Base-by-base conservation (phyloP, 352 stramenopile genomes). In the Globisporangium alternatum region DNA sequence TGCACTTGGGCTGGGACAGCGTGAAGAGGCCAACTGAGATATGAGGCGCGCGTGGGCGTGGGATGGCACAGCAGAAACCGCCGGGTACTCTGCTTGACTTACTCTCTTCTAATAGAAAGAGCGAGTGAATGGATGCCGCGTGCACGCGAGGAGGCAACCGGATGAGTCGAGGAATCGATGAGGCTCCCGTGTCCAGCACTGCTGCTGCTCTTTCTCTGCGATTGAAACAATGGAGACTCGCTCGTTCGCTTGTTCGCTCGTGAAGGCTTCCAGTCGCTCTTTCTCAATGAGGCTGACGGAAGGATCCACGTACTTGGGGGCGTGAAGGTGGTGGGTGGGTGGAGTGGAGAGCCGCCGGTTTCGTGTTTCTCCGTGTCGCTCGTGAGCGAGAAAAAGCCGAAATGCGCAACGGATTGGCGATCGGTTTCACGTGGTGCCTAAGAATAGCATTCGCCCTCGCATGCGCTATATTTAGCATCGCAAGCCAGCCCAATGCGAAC, bases 351-450 rank as follows among this genome's bases (percentile, higher is more conserved):
- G 30, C 31, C 31, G 31, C 19, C 51, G 30, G 52, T 58, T 58
- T 58, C 52, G 19, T 4, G 19, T 25, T 22, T 6, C 12, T 25
- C 8, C 49, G 19, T 22, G 13, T 39, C 28, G 31, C 31, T n/a
- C 19, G 13, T 30, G 52, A 28, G 25, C 25, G 31, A 13, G n/a
- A 25, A 58, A 58, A 58, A 45, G 52, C 31, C 21, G 31, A 43
- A 58, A 35, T 58, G 52, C n/a, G 52, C 52, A 58, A 58, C 52
- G 35, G 52, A 45, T 41, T 31, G 52, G 4, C 7, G 30, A 5
- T 8, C 52, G 52, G 19, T 33, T 45, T 55, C 22, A 55, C 5
- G 41, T 10, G 9, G 8, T 5, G 22, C 9, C 48, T 45, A 44
- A 58, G n/a, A 57, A 45, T 45, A 45, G 13, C 7, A 28, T 41